Evolutionary conservation across 192 early-diverging fungal genomes (phyloP), one percentile per base, ranked within the genome.

Genomic region (Chytriomyces sp.): DNA sequence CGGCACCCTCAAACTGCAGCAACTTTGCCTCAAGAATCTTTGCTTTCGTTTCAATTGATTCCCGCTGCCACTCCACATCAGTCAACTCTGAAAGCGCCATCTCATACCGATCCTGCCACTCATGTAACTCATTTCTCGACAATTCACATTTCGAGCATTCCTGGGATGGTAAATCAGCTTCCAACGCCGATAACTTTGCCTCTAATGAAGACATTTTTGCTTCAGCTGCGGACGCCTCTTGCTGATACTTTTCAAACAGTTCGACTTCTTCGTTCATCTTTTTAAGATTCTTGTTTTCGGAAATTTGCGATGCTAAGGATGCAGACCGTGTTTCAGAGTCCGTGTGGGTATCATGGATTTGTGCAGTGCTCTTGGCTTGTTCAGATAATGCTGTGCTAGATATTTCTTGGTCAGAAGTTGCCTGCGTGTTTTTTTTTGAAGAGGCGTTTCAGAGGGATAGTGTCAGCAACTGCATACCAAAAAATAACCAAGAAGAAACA

Each of bases 241-340:
- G 71, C 50, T 26, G 49, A 50, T 2, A 70, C 7, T 60, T 70
- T 70, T 50, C 69, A 70, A 47, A 70, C 57, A 20, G 69, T 70
- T 59, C 20, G 13, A 50, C 5, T 28, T 70, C 69, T 28, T 24
- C 23, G 4, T 50, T 57, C 26, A 43, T n/a, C 57, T 16, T 18
- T 9, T 57, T 20, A 7, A 13, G 50, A 53, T 28, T 60, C 8
- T 18, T 4, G 16, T 26, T 16, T 8, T 70, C 69, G 16, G 23
- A 60, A 28, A 70, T 2, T 57, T 50, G 18, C 23, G 10, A 3
- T 26, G 49, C 69, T 5, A 53, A 53, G 23, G 24, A 20, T n/a
- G 20, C 57, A 16, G 18, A 1, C 11, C 45, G 69, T 16, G n/a
- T 3, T 60, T 57, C 11, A 9, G 57, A 11, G 35, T 57, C 43